Evolutionary conservation across 192 early-diverging fungal species (phyloP).

Genomic region (Umbelopsis ramanniana): DNA sequence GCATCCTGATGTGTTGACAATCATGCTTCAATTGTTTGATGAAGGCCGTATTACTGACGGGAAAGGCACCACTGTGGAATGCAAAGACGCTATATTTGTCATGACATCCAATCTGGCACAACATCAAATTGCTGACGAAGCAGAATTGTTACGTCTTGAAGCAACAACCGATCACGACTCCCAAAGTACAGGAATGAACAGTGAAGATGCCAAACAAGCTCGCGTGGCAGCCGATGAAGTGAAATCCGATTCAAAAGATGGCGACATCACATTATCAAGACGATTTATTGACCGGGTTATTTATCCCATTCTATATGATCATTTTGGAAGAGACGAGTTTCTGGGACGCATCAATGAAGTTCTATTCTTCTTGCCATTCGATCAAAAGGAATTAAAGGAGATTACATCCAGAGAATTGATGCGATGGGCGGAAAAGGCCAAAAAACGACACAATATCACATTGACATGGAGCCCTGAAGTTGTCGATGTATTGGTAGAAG

Average conservation of each 20-base stretch:
- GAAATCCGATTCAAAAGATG: constrained; percentile 27
- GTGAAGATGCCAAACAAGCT: neutral
- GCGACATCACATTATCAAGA: constrained; percentile 39
- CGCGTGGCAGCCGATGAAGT: neutral
- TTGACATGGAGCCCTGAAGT: constrained; percentile 45
- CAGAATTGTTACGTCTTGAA: constrained; percentile 44
- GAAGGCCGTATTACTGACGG: constrained; percentile 52
- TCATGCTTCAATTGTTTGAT: constrained; percentile 52
- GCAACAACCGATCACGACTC: constrained; percentile 37
- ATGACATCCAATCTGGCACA: constrained; percentile 54
- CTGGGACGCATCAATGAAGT: constrained; percentile 53
- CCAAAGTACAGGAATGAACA: constrained; percentile 28
- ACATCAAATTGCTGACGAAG: constrained; percentile 52
- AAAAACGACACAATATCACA: constrained; percentile 45
- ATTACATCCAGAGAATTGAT: constrained; percentile 40
- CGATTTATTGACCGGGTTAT: constrained; percentile 46
- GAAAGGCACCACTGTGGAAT: constrained; percentile 49
- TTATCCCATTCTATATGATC: constrained; percentile 50
- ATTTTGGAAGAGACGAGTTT: constrained; percentile 50
- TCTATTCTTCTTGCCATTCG: constrained; percentile 49
- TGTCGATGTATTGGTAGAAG: constrained; percentile 38
- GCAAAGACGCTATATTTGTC: constrained; percentile 52
- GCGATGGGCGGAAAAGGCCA: constrained; percentile 47
- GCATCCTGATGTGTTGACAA: constrained; percentile 49
- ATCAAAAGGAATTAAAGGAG: constrained; percentile 37